These are phyloP conservation scores for Mucor saturninus DNA, from an alignment of 371 early-diverging fungal species.

Conservation along the genomic window DNA sequence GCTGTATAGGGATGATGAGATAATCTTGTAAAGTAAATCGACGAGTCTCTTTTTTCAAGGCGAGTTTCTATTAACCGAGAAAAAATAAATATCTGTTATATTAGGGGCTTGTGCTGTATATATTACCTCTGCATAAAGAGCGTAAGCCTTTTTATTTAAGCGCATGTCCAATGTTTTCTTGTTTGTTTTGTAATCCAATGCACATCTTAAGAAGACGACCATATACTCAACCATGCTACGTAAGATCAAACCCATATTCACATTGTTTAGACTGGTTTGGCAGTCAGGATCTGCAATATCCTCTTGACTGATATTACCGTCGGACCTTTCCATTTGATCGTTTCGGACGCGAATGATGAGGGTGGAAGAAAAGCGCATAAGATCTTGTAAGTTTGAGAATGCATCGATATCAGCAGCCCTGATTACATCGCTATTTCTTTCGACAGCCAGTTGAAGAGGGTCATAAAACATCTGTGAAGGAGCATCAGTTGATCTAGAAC, in stretches of 20 bases:
- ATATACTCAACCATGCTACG: slow-evolving; percentile 31
- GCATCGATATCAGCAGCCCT: slow-evolving; percentile 26
- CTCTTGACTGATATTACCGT: slow-evolving; percentile 1
- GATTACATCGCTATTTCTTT: slow-evolving; percentile 27
- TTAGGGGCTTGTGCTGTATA: background rate
- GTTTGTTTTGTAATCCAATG: slow-evolving; percentile 43
- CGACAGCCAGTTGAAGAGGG: slow-evolving; percentile 30
- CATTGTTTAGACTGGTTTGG: background rate
- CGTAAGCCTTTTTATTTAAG: slow-evolving; percentile 28
- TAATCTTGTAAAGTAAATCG: slow-evolving; percentile 42
- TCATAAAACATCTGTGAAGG: slow-evolving; percentile 37
- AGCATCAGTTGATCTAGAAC: background rate
- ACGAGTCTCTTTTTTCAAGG: slow-evolving; percentile 41
- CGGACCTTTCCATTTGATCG: background rate
- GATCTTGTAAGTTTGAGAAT: slow-evolving; percentile 37
- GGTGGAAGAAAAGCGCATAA: slow-evolving; percentile 34
- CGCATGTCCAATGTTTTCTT: slow-evolving; percentile 24
- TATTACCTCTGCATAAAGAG: slow-evolving; percentile 28
- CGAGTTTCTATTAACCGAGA: slow-evolving; percentile 21
- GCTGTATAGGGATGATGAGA: slow-evolving; percentile 50
- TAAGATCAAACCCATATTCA: slow-evolving; percentile 28
- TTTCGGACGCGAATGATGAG: slow-evolving; percentile 25
- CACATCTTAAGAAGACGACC: slow-evolving; percentile 40
- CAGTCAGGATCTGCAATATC: background rate
- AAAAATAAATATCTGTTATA: background rate